Percentiles rank a stretch among this genome's conserved stretches.
Evolutionary conservation across 2,329 filamentous ascomycete species (phyloP).

Genomic region (Aspergillus ustus): DNA sequence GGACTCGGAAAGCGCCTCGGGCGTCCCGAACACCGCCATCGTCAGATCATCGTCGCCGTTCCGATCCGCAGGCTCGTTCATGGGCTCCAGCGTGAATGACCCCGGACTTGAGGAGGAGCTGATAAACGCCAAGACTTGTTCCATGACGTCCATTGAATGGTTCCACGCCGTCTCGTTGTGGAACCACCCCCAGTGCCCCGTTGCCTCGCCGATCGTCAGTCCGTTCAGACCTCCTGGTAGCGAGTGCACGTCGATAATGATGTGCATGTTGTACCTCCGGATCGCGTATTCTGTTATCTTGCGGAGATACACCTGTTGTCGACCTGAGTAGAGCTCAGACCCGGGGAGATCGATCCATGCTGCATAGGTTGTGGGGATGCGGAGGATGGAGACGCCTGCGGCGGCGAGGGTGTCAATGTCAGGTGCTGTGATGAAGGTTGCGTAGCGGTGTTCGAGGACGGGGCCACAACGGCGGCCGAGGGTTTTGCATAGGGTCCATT

Average conservation of each 20-base stretch:
- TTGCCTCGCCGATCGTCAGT: slow-evolving; percentile 30
- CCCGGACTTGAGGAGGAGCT: slow-evolving; percentile 24
- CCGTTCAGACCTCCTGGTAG: slow-evolving; percentile 34
- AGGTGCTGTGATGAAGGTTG: slow-evolving; percentile 22
- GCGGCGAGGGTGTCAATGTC: slow-evolving; percentile 22
- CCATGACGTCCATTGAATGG: slow-evolving; percentile 28
- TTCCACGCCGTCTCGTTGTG: slow-evolving; percentile 29
- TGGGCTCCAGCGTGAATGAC: slow-evolving; percentile 31
- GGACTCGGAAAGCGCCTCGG: slow-evolving; percentile 26
- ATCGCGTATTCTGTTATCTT: slow-evolving; percentile 31
- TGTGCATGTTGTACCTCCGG: slow-evolving; percentile 29
- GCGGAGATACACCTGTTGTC: slow-evolving; percentile 26
- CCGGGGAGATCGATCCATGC: slow-evolving; percentile 30
- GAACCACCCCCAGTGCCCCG: slow-evolving; percentile 32
- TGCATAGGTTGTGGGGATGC: slow-evolving; percentile 26
- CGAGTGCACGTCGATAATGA: slow-evolving; percentile 33
- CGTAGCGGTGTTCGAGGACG: slow-evolving; percentile 24
- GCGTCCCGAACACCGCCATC: slow-evolving; percentile 30
- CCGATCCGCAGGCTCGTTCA: slow-evolving; percentile 33
- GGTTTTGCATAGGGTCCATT: slow-evolving; percentile 29
- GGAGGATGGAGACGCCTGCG: slow-evolving; percentile 18
- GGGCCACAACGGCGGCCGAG: slow-evolving; percentile 20
- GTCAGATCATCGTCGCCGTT: slow-evolving; percentile 19
- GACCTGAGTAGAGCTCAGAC: slow-evolving; percentile 31
- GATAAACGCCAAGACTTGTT: slow-evolving; percentile 28